Evolutionary conservation across 768 basidiomycete species (phyloP).

Genomic region (Boletellus ananas): DNA sequence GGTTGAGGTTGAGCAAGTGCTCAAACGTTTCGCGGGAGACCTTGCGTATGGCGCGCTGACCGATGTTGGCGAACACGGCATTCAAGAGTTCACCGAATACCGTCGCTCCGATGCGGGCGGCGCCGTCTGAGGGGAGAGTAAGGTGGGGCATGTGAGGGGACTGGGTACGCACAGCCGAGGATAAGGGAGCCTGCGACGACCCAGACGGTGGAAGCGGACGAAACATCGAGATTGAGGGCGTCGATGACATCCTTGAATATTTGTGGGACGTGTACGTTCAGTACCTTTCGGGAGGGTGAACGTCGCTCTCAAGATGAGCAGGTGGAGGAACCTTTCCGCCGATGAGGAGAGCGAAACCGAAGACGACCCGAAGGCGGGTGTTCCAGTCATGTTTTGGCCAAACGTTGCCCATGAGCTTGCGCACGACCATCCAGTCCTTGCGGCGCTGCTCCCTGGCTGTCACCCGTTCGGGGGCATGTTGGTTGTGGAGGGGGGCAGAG

Average conservation of each 20-base stretch:
- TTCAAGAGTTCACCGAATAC: slow-evolving; percentile 91
- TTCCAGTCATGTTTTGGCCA: slow-evolving; percentile 89
- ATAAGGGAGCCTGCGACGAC: slow-evolving; percentile 86
- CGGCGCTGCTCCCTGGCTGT: slow-evolving; percentile 51
- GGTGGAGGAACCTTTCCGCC: slow-evolving; percentile 68
- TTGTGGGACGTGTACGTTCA: slow-evolving; percentile 98
- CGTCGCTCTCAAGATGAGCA: not conserved
- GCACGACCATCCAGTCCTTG: slow-evolving; percentile 86
- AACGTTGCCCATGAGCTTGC: slow-evolving; percentile 78
- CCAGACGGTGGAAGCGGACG: slow-evolving; percentile 77
- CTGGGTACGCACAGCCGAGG: slow-evolving; percentile 71
- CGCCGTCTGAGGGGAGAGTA: slow-evolving; percentile 60
- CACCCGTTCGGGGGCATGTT: slow-evolving; percentile 11
- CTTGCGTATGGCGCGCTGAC: slow-evolving; percentile 89
- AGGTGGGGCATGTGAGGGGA: not conserved
- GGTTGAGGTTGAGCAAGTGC: slow-evolving; percentile 85
- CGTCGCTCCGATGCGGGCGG: slow-evolving; percentile 84
- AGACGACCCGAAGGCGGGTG: slow-evolving; percentile 75
- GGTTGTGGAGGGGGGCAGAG: slow-evolving; percentile 10
- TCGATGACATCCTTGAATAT: slow-evolving; percentile 93
- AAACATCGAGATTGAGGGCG: slow-evolving; percentile 78
- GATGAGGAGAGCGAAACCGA: slow-evolving; percentile 78
- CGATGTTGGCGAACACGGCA: slow-evolving; percentile 93
- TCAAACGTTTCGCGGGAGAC: slow-evolving; percentile 96
- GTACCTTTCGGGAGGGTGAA: slow-evolving; percentile 46